A percentile compares a stretch with the other conserved stretches of the same genome.
phyloP scores from a whole-genome alignment of 305 asterid genomes.

The Fraxinus paxiana region DNA sequence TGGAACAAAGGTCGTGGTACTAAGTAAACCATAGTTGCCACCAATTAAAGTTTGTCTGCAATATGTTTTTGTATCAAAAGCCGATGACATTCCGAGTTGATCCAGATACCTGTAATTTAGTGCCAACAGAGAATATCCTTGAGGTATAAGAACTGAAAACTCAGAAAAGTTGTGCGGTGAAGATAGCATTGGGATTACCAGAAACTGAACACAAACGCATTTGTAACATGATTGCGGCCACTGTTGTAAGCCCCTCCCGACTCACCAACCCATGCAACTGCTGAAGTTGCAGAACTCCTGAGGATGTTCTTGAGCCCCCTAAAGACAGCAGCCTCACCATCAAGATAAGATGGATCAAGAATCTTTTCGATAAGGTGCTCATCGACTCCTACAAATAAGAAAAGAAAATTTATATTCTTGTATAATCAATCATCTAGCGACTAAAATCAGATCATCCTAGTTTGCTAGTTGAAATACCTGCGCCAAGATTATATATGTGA shows the following conservation, averaged over 20 bases:
- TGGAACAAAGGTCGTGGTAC: slow-evolving; percentile 10
- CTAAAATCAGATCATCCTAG: not conserved
- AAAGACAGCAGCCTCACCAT: slow-evolving; percentile 11
- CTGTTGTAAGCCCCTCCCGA: slow-evolving; percentile 18
- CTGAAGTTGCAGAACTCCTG: slow-evolving; percentile 3
- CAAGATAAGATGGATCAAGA: slow-evolving; percentile 15
- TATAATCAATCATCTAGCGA: not conserved
- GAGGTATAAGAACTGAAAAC: not conserved
- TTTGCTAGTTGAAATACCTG: slow-evolving; percentile 30
- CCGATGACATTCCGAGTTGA: slow-evolving; percentile 18
- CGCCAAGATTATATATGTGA: slow-evolving; percentile 51
- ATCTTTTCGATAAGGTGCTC: slow-evolving; percentile 4
- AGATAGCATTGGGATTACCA: not conserved
- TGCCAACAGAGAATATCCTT: not conserved
- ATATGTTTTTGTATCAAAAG: slow-evolving; percentile 15
- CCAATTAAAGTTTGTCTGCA: slow-evolving; percentile 20
- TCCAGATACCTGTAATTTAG: slow-evolving; percentile 14
- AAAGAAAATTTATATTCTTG: not conserved
- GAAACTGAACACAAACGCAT: slow-evolving; percentile 18
- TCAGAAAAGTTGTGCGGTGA: not conserved
- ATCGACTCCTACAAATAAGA: not conserved
- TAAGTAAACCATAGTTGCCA: slow-evolving; percentile 17
- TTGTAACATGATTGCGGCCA: slow-evolving; percentile 15
- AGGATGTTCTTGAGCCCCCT: slow-evolving; percentile 2
- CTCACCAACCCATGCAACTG: slow-evolving; percentile 22